A percentile compares a stretch with the other conserved stretches of the same genome.
Evolutionary conservation across 2,329 filamentous ascomycete species (phyloP).

Genomic region (Ophiostoma sp.): DNA sequence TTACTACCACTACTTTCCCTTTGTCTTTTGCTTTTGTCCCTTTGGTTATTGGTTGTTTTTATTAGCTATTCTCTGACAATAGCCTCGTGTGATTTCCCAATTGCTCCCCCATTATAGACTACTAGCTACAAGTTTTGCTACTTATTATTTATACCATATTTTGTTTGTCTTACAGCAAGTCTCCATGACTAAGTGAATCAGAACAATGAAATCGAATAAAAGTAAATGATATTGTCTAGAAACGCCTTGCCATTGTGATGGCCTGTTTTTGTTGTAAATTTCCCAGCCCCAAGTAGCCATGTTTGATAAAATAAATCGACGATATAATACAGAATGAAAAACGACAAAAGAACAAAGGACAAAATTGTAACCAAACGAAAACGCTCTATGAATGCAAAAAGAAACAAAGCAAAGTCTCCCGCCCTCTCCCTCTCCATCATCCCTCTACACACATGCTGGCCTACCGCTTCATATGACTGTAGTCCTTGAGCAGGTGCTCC

Average conservation of each 20-base stretch:
- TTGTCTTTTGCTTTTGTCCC: not conserved
- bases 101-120: conserved; percentile 3
- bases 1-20: conserved; percentile 13
- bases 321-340: not conserved
- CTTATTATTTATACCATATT: conserved; percentile 8
- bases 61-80: not conserved
- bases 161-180: not conserved
- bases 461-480: conserved; percentile 50
- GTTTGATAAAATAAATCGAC: not conserved
- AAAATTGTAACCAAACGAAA: not conserved
- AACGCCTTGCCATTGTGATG: not conserved
- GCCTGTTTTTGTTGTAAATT: not conserved
- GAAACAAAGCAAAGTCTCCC: not conserved
- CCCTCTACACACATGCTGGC: not conserved
- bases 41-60: not conserved
- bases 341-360: not conserved
- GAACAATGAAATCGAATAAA: not conserved
- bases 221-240: not conserved
- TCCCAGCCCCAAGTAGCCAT: not conserved
- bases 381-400: not conserved
- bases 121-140: not conserved
- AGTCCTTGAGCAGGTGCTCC: conserved; percentile 78
- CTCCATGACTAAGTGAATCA: not conserved
- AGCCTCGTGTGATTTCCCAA: not conserved
- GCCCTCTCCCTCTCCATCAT: not conserved